These are phyloP conservation scores for Eimeria acervulina DNA, from an alignment of 169 alveolate species.

Conservation along the genomic window DNA sequence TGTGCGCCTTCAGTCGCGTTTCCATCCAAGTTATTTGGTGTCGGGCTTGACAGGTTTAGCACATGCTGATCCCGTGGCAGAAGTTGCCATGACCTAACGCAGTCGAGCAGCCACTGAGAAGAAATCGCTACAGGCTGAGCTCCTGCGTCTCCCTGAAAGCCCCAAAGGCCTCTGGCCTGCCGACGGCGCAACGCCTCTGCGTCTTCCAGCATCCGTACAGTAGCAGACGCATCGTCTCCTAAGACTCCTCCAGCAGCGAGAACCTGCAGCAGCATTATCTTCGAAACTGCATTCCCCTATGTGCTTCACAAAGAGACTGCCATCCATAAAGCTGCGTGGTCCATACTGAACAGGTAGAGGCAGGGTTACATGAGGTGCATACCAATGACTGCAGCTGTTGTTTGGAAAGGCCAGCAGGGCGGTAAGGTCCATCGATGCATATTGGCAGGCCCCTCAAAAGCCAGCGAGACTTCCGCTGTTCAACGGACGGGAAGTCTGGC, in stretches of 20 bases:
- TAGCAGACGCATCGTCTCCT: conserved; percentile 47
- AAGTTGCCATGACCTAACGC: conserved; percentile 28
- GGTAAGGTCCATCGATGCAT: conserved; percentile 64
- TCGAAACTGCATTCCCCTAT: neutral
- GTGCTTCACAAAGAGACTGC: neutral
- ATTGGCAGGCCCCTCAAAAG: conserved; percentile 53
- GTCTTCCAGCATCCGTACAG: conserved; percentile 57
- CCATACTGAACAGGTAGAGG: neutral
- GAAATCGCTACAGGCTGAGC: neutral
- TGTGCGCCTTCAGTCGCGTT: neutral
- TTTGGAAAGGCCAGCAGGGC: conserved; percentile 62
- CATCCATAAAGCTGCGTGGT: neutral
- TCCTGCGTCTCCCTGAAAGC: neutral
- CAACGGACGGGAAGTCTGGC: conserved; percentile 64
- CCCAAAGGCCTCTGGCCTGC: conserved; percentile 73
- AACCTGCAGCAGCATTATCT: conserved; percentile 49
- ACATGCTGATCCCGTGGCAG: conserved; percentile 34
- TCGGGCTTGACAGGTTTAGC: conserved; percentile 16
- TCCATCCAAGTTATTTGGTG: neutral
- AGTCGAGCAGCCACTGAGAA: conserved; percentile 71
- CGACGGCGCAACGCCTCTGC: conserved; percentile 69
- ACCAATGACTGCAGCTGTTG: conserved; percentile 73
- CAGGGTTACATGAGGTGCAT: neutral
- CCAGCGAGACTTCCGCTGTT: conserved; percentile 48
- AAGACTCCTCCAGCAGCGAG: conserved; percentile 58